Evolutionary conservation across 2,329 filamentous ascomycete genomes (phyloP), one percentile per base, ranked within the genome.

Genomic region (Penicillium sp.): DNA sequence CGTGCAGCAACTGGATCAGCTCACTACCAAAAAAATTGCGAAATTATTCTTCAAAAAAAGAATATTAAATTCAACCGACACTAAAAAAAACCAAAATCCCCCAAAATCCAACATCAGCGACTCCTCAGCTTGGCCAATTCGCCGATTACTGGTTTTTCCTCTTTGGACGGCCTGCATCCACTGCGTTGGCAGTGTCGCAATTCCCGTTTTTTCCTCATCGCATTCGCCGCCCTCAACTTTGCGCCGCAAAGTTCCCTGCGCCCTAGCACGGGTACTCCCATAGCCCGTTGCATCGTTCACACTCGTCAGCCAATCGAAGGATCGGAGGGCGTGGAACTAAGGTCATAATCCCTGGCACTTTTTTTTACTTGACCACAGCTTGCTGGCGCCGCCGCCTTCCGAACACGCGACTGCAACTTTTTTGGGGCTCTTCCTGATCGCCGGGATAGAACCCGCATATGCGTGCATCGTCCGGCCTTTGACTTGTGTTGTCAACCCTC

Each of bases 171-270:
- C 65, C 63, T 74, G 71, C 71, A 72, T 72, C 46, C 57, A 67
- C 67, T 72, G 68, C 64, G 69, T 61, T 72, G 71, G 69, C 71
- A 72, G 67, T 71, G 69, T 71, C 68, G 69, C 65, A 65, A 67
- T 59, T 62, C 58, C 58, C 65, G 61, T 64, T 69, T 62, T 60
- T 63, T 60, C 51, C 19, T 42, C 37, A 63, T 68, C 67, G 61
- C 65, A 67, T 67, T 53, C 48, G 55, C 54, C 48, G 55, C 55
- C 56, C 53, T 57, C 52, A 52, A 37, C 50, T 52, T 61, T 62
- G 62, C 60, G 61, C 63, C 57, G 55, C 58, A 61, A 56, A 53
- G 31, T 55, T 54, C 60, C 48, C 50, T 63, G 52, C 58, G 48
- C 60, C 57, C 37, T 59, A 52, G 54, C 53, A 63, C 65, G 65